Percentiles rank a stretch among this genome's conserved stretches.
These are phyloP conservation scores for Urostyla sp. DNA, from an alignment of 73 alveolate genomes.

Conservation along the genomic window DNA sequence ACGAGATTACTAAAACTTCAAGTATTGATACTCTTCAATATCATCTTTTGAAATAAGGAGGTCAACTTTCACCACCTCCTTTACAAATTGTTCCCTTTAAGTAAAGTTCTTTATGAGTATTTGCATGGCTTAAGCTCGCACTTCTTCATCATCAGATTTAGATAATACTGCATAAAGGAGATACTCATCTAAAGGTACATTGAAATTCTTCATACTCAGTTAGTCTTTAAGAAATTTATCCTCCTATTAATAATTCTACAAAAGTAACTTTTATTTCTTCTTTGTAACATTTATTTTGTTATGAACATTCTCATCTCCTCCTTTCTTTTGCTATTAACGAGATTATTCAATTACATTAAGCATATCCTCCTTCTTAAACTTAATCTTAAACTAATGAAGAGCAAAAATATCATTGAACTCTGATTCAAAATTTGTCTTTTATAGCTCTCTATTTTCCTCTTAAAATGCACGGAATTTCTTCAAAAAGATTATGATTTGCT, in stretches of 20 bases:
- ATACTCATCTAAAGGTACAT: constrained; percentile 43
- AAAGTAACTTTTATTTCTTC: too few relatives aligned
- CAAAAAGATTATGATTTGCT: constrained; percentile 48
- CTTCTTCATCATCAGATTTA: not conserved
- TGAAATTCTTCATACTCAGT: constrained; percentile 18
- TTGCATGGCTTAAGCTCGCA: constrained; percentile 37
- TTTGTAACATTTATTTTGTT: too few relatives aligned
- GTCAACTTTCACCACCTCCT: constrained; percentile 55
- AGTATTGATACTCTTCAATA: constrained; percentile 23
- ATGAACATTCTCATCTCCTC: too few relatives aligned
- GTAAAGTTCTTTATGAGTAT: constrained; percentile 41
- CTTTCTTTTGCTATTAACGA: too few relatives aligned
- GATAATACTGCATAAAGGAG: constrained; percentile 37
- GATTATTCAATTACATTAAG: too few relatives aligned
- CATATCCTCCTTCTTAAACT: too few relatives aligned
- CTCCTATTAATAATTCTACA: too few relatives aligned
- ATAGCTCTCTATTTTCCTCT: constrained; percentile 44
- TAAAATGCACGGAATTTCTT: constrained; percentile 44
- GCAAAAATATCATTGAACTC: constrained; percentile 39
- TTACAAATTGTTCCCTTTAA: constrained; percentile 35
- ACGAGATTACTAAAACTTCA: constrained; percentile 34
- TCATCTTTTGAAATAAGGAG: constrained; percentile 42
- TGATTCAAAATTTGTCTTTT: constrained; percentile 1
- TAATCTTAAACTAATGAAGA: constrained; percentile 47
- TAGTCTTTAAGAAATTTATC: not conserved